Percentiles rank a stretch among this genome's conserved stretches.
Evolutionary conservation across 352 stramenopile species (phyloP).

Genomic region (Hyaloperonospora brassicae): DNA sequence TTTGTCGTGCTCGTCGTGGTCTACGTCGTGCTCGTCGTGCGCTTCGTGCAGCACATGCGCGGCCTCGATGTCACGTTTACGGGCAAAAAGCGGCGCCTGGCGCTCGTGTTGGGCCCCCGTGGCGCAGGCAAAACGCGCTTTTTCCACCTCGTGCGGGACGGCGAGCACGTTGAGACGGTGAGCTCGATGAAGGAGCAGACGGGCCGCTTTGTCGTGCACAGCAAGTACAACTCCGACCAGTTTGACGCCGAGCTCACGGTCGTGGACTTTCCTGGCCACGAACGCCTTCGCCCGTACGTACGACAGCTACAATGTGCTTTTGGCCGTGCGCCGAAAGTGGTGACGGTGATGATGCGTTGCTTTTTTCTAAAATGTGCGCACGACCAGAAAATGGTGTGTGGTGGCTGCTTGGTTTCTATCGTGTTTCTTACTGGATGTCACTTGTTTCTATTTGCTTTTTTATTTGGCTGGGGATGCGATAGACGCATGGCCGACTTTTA

Average conservation of each 20-base stretch:
- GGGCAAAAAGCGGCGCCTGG: constrained; percentile 68
- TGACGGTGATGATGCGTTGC: too few species aligned
- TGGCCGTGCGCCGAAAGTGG: too few species aligned
- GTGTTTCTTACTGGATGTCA: background rate
- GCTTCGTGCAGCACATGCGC: constrained; percentile 65
- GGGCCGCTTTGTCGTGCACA: constrained; percentile 57
- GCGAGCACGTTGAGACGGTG: constrained; percentile 60
- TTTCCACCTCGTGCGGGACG: constrained; percentile 71
- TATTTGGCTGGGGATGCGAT: constrained; percentile 36
- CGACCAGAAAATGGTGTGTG: background rate
- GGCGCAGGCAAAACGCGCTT: constrained; percentile 77
- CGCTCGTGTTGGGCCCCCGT: constrained; percentile 55
- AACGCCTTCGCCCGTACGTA: constrained; percentile 65
- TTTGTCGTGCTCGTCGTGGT: constrained; percentile 34
- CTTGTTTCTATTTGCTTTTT: background rate
- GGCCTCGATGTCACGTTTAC: constrained; percentile 49
- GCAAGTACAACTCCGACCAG: constrained; percentile 57
- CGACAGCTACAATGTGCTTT: too few species aligned
- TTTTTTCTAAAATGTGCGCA: too few species aligned
- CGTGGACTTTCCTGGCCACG: constrained; percentile 76
- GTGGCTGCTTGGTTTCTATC: too few species aligned
- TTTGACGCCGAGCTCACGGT: constrained; percentile 65
- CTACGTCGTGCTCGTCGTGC: constrained; percentile 50
- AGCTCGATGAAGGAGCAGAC: constrained; percentile 81
- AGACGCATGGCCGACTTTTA: constrained; percentile 72